Base-by-base conservation (phyloP, 176 grass and related monocot genomes). In the Hyparrhenia diplandra region DNA sequence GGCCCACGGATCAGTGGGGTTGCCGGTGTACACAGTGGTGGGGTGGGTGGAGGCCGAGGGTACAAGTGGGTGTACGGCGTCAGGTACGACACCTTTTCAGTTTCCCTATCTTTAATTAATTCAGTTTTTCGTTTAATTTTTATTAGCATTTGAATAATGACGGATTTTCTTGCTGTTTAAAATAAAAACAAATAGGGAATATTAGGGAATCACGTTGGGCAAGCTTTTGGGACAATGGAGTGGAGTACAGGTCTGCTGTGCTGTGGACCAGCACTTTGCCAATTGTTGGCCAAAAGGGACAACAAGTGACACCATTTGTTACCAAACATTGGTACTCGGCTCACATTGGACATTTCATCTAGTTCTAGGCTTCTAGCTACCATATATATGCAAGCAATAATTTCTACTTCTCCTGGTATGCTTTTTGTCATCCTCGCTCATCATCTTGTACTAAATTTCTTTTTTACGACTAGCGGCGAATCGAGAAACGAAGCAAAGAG, bases 31-130 rank as follows among this genome's bases (percentile, higher is more conserved):
- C 14, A 7, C n/a, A 1, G 21, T 0, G 24, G 57, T 17, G 58
- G 60, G 42, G 58, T 21, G 21, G 74, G 67, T 82, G 75, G 2
- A 8, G 57, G 69, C 10, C 13, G n/a, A 54, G 30, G 77, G 90
- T 92, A 92, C 90, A 67, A 79, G 69, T 80, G 75, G 84, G 23
- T 67, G 82, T 92, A 88, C 90, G 75, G 85, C 78, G 80, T 78
- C 76, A 84, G 87, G 90, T 89, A 92, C 87, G 87, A 76, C 57
- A 58, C 55, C 67, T 27, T 83, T 83, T 77, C 35, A 18, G 45
- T 62, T 47, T 79, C 46, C 10, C 28, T 20, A 5, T 1, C 35
- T 74, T 78, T 37, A 21, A 3, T 5, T 27, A 13, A 4, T 29
- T 82, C 16, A 8, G 37, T n/a, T 77, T 59, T 64, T 8, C 3